These are phyloP conservation scores for Aspergillus wentii DNA, from an alignment of 495 filamentous ascomycete species.

Conservation along the genomic window DNA sequence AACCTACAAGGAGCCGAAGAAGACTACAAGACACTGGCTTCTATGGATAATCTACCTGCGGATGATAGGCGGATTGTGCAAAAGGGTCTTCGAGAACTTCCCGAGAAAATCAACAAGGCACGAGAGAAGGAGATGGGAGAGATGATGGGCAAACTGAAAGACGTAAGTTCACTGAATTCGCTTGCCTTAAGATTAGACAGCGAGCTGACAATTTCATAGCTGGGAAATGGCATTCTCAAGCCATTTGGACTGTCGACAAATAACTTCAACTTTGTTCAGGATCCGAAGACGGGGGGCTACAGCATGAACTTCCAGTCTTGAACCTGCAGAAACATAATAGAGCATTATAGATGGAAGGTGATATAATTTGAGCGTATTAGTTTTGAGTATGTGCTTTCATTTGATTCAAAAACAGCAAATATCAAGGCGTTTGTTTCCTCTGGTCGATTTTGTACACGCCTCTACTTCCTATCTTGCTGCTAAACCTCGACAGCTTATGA, in stretches of 20 bases:
- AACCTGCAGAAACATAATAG: conserved; percentile 6
- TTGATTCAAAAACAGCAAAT: too few species aligned
- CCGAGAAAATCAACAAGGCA: conserved; percentile 63
- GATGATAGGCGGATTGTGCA: conserved; percentile 65
- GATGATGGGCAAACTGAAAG: conserved; percentile 95
- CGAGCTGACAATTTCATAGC: conserved; percentile 32
- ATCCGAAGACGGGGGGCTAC: conserved; percentile 84
- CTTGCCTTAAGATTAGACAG: neutral
- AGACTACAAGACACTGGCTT: conserved; percentile 59
- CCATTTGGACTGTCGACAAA: conserved; percentile 91
- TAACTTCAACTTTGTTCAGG: conserved; percentile 89
- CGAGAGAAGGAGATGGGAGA: conserved; percentile 84
- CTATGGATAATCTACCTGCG: conserved; percentile 52
- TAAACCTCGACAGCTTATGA: too few species aligned
- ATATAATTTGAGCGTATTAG: too few species aligned
- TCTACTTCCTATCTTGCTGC: too few species aligned
- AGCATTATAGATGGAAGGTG: too few species aligned
- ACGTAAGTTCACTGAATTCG: conserved; percentile 45
- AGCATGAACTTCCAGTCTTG: conserved; percentile 75
- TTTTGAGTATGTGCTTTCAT: too few species aligned
- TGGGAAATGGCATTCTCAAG: conserved; percentile 87
- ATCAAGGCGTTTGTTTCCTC: too few species aligned
- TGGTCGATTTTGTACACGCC: too few species aligned
- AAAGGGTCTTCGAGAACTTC: conserved; percentile 57
- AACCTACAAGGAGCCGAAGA: conserved; percentile 77